Evolutionary conservation across 805 yeast genomes (phyloP), one percentile per base, ranked within the genome.

Genomic region (Isabelozyma pseudorhagii): DNA sequence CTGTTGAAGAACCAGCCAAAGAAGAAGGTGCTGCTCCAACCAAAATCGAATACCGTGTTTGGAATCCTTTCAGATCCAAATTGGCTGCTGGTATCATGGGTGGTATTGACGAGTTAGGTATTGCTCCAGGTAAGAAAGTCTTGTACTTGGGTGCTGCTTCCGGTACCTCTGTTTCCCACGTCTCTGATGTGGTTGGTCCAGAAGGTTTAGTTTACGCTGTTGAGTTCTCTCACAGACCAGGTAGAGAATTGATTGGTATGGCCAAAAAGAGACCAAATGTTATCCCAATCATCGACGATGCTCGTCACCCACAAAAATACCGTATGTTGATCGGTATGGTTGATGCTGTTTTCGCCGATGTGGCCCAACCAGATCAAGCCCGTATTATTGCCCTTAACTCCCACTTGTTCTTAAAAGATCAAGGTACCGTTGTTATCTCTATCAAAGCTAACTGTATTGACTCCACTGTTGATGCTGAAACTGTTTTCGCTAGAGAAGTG

Each of bases 381-480:
- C 96, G 99, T 87, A 94, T 94, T 71, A 93, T 94, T 72, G 99
- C 98, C 47, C 84, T 94, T 71, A 94, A 94, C 84, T 86, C 98
- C 50, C 99, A 94, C 76, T 81, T 93, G 83, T 94, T 94, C 87
- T 83, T 94, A 71, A 94, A 94, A 77, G 97, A 94, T 75, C 91
- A 87, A 76, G 99, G 99, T 77, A 96, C 97, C 71, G 99, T 94
- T 60, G 94, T 94, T 58, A 94, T 94, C 68, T 93, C 98, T 66
- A 94, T 94, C 78, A 94, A 94, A 84, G 99, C 99, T 65, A 94
- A 94, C 91, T 94, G 99, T 90, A 94, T 94, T 73, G 99, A 94
- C 78, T 94, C 98, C 45, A 94, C 99, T 53, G 98, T 93, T 52
- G 98, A 92, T 72, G 99, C 99, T 59, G 98, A 94, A 82, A 92